phyloP scores from a whole-genome alignment of 495 filamentous ascomycete species.

The Neurospora africana region DNA sequence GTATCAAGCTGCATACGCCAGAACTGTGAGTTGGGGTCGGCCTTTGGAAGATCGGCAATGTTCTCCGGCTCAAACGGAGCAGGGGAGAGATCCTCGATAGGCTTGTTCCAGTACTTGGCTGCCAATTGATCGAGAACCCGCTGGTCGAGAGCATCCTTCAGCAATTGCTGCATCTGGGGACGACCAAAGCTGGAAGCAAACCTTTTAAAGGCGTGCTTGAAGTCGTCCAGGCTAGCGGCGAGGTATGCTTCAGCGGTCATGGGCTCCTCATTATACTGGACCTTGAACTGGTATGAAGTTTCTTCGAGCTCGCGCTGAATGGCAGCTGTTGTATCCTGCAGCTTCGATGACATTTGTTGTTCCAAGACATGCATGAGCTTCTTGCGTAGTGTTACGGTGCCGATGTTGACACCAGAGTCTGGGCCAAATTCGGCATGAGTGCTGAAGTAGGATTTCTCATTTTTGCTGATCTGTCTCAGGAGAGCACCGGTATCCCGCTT shows the following conservation, averaged over 20 bases:
- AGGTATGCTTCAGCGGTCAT: slow-evolving; percentile 93
- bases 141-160: slow-evolving; percentile 91
- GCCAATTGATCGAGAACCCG: slow-evolving; percentile 92
- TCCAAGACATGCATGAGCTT: slow-evolving; percentile 96
- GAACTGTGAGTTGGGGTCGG: slow-evolving; percentile 70
- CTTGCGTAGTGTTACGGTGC: slow-evolving; percentile 77
- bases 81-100: slow-evolving; percentile 61
- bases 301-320: slow-evolving; percentile 95
- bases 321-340: slow-evolving; percentile 77
- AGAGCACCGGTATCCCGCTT: slow-evolving; percentile 77
- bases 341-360: slow-evolving; percentile 87
- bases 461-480: slow-evolving; percentile 68
- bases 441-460: slow-evolving; percentile 83
- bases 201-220: slow-evolving; percentile 95
- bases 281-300: slow-evolving; percentile 97
- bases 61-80: slow-evolving; percentile 58
- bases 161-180: slow-evolving; percentile 72
- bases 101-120: slow-evolving; percentile 94
- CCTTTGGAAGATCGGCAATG: slow-evolving; percentile 66
- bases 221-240: slow-evolving; percentile 84
- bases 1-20: slow-evolving; percentile 95
- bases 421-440: slow-evolving; percentile 76
- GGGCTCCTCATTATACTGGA: slow-evolving; percentile 96
- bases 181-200: slow-evolving; percentile 86
- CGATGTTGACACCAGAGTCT: slow-evolving; percentile 59